Base-by-base conservation (phyloP, 352 stramenopile genomes). In the Phytophthora hybrid region DNA sequence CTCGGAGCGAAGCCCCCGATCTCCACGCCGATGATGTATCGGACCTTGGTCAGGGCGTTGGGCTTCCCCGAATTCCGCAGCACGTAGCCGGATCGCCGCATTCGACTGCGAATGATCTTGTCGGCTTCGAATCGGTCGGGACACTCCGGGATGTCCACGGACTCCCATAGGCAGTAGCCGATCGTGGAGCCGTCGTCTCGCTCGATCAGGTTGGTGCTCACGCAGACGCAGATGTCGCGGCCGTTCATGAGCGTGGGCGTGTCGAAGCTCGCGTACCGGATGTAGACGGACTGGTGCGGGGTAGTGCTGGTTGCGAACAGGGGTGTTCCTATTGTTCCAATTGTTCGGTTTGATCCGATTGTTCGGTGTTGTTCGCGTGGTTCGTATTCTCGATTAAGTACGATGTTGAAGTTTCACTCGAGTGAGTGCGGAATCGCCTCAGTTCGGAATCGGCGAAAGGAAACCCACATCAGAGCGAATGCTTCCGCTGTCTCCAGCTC, bases 91-190 rank as follows among this genome's bases (percentile, higher is more conserved):
- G 82, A 90, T 21, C 73, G 69, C 41, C 53, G 69, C 69, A 88
- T 83, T 61, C 77, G 81, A 39, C 74, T 80, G 7, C 80, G 72
- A 9, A 83, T 73, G 58, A 81, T 78, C 49, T 69, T 76, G 34
- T 86, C 71, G 1, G 66, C 59, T 13, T 54, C 55, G 39, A 52
- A 78, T 47, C 71, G 61, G 23, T 84, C 71, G 4, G 74, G 71
- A 64, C 69, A 84, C 21, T 81, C 77, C 0, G 71, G 72, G 9
- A 82, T 57, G 16, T 86, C 80, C 64, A 90, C 78, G 2, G 83
- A 90, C 19, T 87, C 78, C 73, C 78, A 88, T 3, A 90, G 79
- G 67, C 83, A 90, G 58, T 90, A 90, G 57, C 80, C 83, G 9
- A 88, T 71, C 1, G 78, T 88, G 18, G 81, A 83, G n/a, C 74